Evolutionary conservation across 129 eudicot genomes (phyloP).

Genomic region (Helichrysum umbraculigerum): DNA sequence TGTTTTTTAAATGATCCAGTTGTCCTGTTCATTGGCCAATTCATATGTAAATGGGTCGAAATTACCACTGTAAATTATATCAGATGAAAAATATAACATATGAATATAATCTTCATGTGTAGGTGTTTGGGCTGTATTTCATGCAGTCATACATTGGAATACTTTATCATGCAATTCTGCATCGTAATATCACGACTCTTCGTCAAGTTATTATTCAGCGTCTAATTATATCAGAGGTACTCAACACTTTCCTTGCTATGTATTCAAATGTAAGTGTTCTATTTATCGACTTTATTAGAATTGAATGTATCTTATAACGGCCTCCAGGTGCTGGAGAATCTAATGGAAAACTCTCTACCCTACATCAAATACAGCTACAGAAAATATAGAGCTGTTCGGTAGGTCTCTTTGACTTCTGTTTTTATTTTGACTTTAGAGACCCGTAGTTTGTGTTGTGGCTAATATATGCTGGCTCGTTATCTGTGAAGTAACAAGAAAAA

Average conservation of each 20-base stretch:
- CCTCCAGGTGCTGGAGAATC: slow-evolving; percentile 74
- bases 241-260: not conserved
- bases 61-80: not conserved
- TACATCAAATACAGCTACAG: slow-evolving; percentile 73
- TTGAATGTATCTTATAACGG: slow-evolving; percentile 3
- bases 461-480: slow-evolving; percentile 14
- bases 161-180: slow-evolving; percentile 85
- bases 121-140: slow-evolving; percentile 94
- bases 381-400: slow-evolving; percentile 80
- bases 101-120: slow-evolving; percentile 11
- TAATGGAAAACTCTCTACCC: slow-evolving; percentile 81
- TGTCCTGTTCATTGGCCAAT: too few relatives aligned
- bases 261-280: not conserved
- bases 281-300: not conserved
- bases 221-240: slow-evolving; percentile 80
- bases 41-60: not conserved
- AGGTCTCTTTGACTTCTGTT: slow-evolving; percentile 24
- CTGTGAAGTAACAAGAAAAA: slow-evolving; percentile 62
- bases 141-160: slow-evolving; percentile 96
- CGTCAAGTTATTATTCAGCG: slow-evolving; percentile 87
- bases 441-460: not conserved
- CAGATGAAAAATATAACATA: not conserved
- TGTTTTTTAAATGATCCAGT: too few relatives aligned
- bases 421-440: not conserved
- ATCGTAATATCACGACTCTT: slow-evolving; percentile 82